These are phyloP conservation scores for Aspergillus terreus DNA, from an alignment of 2,329 filamentous ascomycete species.

Conservation along the genomic window DNA sequence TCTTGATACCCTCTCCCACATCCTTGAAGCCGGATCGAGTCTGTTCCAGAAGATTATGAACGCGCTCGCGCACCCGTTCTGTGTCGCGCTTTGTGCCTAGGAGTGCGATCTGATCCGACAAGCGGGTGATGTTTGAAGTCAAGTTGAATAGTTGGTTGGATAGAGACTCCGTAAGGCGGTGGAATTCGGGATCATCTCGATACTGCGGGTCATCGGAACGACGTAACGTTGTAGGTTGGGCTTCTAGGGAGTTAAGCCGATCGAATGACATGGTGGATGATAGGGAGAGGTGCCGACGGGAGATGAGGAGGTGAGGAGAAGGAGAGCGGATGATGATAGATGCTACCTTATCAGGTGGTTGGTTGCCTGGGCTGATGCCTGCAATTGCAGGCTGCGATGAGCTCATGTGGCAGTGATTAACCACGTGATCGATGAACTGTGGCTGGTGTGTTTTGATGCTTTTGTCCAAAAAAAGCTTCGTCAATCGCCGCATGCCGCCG, in stretches of 20 bases:
- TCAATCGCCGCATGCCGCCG: conserved; percentile 15
- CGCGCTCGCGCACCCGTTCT: conserved; percentile 81
- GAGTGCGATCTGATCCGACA: conserved; percentile 78
- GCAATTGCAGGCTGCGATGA: conserved; percentile 26
- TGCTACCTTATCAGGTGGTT: conserved; percentile 5
- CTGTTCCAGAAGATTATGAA: conserved; percentile 83
- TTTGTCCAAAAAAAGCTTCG: conserved; percentile 28
- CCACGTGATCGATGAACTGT: conserved; percentile 25
- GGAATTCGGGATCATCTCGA: conserved; percentile 89
- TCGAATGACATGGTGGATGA: conserved; percentile 76
- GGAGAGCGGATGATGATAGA: conserved; percentile 6
- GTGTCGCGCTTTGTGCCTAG: conserved; percentile 90
- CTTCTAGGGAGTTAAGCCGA: conserved; percentile 77
- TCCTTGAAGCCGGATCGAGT: conserved; percentile 84
- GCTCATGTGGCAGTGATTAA: conserved; percentile 21
- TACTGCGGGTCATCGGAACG: conserved; percentile 71
- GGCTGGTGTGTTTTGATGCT: conserved; percentile 35
- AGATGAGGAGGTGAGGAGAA: conserved; percentile 2
- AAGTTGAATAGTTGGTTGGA: conserved; percentile 87
- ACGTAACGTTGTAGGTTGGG: conserved; percentile 66
- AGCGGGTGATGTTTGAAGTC: conserved; percentile 79
- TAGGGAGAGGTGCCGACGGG: conserved; percentile 4
- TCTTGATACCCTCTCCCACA: conserved; percentile 90
- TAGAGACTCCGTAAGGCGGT: conserved; percentile 73
- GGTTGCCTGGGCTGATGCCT: conserved; percentile 22